phyloP scores from a whole-genome alignment of 2,329 filamentous ascomycete genomes.

The Nigrospora oryzae region DNA sequence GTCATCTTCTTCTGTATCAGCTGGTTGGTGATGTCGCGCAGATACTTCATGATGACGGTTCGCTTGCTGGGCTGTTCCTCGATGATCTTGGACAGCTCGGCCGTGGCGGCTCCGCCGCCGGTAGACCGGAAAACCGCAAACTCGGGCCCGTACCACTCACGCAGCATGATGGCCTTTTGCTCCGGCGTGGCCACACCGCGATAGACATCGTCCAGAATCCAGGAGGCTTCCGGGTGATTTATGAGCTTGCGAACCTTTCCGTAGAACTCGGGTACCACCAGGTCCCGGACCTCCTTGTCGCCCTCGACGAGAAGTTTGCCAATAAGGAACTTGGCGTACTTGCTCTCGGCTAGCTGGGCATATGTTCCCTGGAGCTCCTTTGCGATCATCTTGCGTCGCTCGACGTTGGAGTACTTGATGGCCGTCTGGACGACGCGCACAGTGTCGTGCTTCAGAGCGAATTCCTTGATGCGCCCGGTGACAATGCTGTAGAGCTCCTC shows the following conservation, averaged over 20 bases:
- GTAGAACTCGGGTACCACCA: constrained; percentile 92
- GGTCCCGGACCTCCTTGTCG: constrained; percentile 74
- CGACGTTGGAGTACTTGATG: constrained; percentile 84
- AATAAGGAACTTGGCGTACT: constrained; percentile 95
- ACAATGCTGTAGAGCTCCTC: constrained; percentile 87
- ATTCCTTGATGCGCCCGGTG: constrained; percentile 84
- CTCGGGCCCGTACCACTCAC: constrained; percentile 95
- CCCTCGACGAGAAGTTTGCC: constrained; percentile 93
- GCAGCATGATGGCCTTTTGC: constrained; percentile 76
- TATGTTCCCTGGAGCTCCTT: constrained; percentile 80
- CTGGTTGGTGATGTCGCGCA: constrained; percentile 81
- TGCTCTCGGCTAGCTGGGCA: constrained; percentile 79
- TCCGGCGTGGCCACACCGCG: constrained; percentile 75
- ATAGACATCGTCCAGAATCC: constrained; percentile 97
- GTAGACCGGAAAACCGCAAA: constrained; percentile 69
- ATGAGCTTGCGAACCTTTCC: constrained; percentile 88
- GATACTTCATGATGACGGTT: constrained; percentile 74
- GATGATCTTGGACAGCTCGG: constrained; percentile 69
- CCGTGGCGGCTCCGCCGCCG: constrained; percentile 41
- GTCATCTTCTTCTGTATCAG: constrained; percentile 95
- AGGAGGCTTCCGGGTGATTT: constrained; percentile 91
- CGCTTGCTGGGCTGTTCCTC: constrained; percentile 76
- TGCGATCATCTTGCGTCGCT: constrained; percentile 81
- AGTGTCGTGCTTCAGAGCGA: constrained; percentile 96
- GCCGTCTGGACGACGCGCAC: constrained; percentile 96